Base-by-base conservation (phyloP, 352 stramenopile species). In the Globisporangium recalcitrans region DNA sequence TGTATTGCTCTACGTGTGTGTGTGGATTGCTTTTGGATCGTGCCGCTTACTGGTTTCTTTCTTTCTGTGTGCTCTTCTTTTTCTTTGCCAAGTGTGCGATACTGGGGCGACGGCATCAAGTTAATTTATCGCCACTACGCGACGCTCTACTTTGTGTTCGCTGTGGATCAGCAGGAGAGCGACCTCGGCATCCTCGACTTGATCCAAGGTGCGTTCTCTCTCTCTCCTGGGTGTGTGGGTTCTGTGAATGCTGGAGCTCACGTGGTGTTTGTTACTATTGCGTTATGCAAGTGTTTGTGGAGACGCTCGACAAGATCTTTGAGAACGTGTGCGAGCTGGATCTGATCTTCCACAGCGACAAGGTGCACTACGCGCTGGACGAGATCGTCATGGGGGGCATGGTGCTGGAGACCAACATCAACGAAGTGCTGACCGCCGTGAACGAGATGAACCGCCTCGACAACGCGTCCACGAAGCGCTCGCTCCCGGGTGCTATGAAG, bases 341-440 rank as follows among this genome's bases (percentile, higher is more conserved):
- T 70, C 82, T 99, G 36, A 99, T 99, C 71, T 99, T 99, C 81
- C 96, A 99, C 81, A 98, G 92, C 48, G 97, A 99, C 88, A 97
- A 97, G 65, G 80, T 97, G 26, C 91, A 98, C 67, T 98, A 97
- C 70, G 91, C 98, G 48, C 80, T 99, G 57, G 97, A 99, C 81
- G 97, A 99, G 80, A 99, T 99, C 69, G 97, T 99, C 46, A 99
- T 99, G 97, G 97, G 94, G 14, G 97, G 97, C 31, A 99, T 99
- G 97, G 97, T 99, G 49, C 82, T 99, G 29, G 97, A 99, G 76
- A 99, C 97, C 32, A 99, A 99, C 86, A 99, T 99, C 75, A 97
- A 97, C 71, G 78, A 96, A 52, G 97, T 99, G 67, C 80, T 99
- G 63, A 92, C 93, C 63, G 90, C 95, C 21, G 95, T 99, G 60